Conservation (phyloP, 495 filamentous ascomycete genomes). For the Sphaerosporella brunnea region DNA sequence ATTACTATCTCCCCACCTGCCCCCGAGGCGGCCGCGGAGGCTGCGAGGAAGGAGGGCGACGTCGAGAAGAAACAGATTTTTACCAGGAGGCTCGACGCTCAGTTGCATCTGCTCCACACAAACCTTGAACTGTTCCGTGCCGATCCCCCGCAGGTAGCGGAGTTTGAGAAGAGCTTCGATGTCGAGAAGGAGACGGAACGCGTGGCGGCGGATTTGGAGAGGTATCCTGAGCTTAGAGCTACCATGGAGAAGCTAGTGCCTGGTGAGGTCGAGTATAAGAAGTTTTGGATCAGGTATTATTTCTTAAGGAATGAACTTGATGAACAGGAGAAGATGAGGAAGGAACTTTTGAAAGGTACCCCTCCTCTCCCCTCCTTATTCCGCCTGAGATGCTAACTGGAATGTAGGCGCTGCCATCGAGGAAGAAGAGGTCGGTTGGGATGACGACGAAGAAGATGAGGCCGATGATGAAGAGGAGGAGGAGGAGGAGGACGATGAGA, state of each 20-base stretch:
- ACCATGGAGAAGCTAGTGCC: conserved; percentile 96
- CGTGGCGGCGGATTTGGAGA: conserved; percentile 66
- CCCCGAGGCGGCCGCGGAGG: conserved; percentile 4
- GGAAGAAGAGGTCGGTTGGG: conserved; percentile 24
- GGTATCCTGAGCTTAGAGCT: conserved; percentile 67
- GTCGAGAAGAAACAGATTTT: conserved; percentile 9
- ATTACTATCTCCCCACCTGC: conserved; percentile 64
- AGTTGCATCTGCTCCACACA: conserved; percentile 86
- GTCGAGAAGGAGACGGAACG: conserved; percentile 46
- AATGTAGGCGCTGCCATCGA: conserved; percentile 20
- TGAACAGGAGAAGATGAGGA: conserved; percentile 78
- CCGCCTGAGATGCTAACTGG: background rate
- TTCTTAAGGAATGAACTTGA: conserved; percentile 88
- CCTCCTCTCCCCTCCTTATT: too few relatives aligned
- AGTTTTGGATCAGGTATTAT: conserved; percentile 93
- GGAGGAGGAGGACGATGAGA: conserved; percentile 3
- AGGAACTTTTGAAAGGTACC: conserved; percentile 81
- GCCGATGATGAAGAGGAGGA: conserved; percentile 16
- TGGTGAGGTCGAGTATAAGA: conserved; percentile 65
- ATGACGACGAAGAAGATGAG: conserved; percentile 17
- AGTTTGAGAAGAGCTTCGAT: conserved; percentile 53
- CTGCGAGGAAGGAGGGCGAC: conserved; percentile 8
- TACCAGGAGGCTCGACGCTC: conserved; percentile 75
- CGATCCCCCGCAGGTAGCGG: conserved; percentile 60
- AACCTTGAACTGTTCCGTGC: conserved; percentile 66